phyloP scores from a whole-genome alignment of 371 early-diverging fungal species.

The Dinochytrium kinnereticum region DNA sequence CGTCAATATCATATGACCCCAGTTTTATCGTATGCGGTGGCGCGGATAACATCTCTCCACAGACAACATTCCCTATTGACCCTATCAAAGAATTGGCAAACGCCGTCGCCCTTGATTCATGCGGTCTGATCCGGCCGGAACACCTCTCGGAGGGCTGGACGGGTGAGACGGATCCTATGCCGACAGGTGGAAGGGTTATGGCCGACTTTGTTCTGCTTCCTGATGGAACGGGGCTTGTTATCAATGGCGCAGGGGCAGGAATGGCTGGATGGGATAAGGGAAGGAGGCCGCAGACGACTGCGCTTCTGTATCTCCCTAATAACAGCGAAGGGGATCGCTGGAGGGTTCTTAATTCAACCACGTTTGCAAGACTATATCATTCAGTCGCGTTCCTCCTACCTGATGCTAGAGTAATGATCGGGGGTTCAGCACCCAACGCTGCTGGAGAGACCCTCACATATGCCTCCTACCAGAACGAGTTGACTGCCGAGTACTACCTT shows the following conservation, averaged over 20 bases:
- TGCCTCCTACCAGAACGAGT: neutral
- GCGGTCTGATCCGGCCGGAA: constrained; percentile 7
- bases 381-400: constrained; percentile 68
- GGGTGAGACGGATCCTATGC: neutral
- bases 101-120: constrained; percentile 3
- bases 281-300: constrained; percentile 61
- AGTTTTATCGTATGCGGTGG: constrained; percentile 70
- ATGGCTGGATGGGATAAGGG: constrained; percentile 58
- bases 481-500: constrained; percentile 14
- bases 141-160: neutral
- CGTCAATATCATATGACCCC: constrained; percentile 61
- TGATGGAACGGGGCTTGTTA: constrained; percentile 63
- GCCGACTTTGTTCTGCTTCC: constrained; percentile 35
- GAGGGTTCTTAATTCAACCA: constrained; percentile 46
- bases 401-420: constrained; percentile 59
- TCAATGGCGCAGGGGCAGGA: constrained; percentile 67
- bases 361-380: constrained; percentile 72
- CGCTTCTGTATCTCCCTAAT: constrained; percentile 61
- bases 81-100: neutral
- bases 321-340: constrained; percentile 39
- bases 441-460: neutral
- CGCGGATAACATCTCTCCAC: neutral
- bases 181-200: constrained; percentile 21
- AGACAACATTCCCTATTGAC: neutral
- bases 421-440: constrained; percentile 56